Evolutionary conservation across 495 filamentous ascomycete species (phyloP).

Genomic region (Neurospora tetrasperma): DNA sequence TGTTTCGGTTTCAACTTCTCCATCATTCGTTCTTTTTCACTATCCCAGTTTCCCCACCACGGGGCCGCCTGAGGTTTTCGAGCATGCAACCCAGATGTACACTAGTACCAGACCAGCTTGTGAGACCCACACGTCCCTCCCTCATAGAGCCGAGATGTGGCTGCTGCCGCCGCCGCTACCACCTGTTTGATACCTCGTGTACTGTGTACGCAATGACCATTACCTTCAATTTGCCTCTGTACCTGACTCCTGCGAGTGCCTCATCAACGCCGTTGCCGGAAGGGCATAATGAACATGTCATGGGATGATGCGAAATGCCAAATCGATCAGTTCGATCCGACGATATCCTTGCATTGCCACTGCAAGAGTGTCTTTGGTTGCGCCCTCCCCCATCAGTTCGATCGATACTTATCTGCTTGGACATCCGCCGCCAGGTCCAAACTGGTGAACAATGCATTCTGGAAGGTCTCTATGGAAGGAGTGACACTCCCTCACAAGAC

Average conservation of each 20-base stretch:
- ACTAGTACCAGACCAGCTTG: background rate
- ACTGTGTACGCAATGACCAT: background rate
- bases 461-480: background rate
- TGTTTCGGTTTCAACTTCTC: background rate
- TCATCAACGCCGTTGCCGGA: background rate
- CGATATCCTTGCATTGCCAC: background rate
- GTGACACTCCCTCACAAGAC: background rate
- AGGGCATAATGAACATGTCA: background rate
- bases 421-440: background rate
- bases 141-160: background rate
- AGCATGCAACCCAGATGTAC: background rate
- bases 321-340: background rate
- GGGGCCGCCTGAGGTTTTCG: background rate
- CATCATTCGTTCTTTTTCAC: slow-evolving; percentile 1
- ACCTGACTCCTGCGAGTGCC: background rate
- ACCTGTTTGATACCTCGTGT: background rate
- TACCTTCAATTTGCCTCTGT: background rate
- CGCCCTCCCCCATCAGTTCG: background rate
- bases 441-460: background rate
- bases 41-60: background rate
- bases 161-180: background rate
- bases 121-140: background rate
- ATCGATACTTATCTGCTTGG: background rate
- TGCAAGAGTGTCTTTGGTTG: background rate
- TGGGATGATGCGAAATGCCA: background rate